These are phyloP conservation scores for Geosmithia putterillii DNA, from an alignment of 2,329 filamentous ascomycete genomes.

Conservation along the genomic window DNA sequence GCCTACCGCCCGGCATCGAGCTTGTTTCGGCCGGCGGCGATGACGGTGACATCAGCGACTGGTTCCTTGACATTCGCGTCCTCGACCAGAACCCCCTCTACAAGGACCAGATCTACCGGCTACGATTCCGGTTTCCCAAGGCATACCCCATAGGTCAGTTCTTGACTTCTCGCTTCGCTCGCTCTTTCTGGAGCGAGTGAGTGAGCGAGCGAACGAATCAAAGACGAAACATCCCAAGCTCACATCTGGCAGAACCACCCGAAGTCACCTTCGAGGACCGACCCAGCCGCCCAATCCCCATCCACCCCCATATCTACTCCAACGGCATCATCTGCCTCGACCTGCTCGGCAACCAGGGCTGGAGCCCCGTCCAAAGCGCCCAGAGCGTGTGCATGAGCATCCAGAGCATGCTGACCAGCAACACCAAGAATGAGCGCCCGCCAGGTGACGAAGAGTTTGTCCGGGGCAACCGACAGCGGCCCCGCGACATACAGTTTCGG, in stretches of 20 bases:
- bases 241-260: conserved; percentile 58
- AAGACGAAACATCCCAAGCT: not conserved
- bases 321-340: conserved; percentile 99
- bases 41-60: conserved; percentile 63
- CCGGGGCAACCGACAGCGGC: conserved; percentile 61
- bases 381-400: conserved; percentile 96
- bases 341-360: conserved; percentile 74
- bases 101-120: conserved; percentile 61
- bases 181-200: not conserved
- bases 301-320: conserved; percentile 95
- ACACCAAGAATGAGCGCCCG: conserved; percentile 81
- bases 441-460: conserved; percentile 88
- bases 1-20: conserved; percentile 57
- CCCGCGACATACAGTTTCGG: conserved; percentile 82
- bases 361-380: conserved; percentile 94
- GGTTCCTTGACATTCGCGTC: conserved; percentile 85
- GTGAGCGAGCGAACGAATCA: too few relatives aligned
- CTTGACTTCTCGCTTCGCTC: not conserved
- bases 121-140: conserved; percentile 76
- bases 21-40: conserved; percentile 74
- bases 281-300: conserved; percentile 60
- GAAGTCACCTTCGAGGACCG: conserved; percentile 79
- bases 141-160: conserved; percentile 78
- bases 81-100: conserved; percentile 88
- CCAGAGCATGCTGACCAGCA: conserved; percentile 96